Evolutionary conservation across 768 basidiomycete species (phyloP).

Genomic region (Rhodotorula babjevae): DNA sequence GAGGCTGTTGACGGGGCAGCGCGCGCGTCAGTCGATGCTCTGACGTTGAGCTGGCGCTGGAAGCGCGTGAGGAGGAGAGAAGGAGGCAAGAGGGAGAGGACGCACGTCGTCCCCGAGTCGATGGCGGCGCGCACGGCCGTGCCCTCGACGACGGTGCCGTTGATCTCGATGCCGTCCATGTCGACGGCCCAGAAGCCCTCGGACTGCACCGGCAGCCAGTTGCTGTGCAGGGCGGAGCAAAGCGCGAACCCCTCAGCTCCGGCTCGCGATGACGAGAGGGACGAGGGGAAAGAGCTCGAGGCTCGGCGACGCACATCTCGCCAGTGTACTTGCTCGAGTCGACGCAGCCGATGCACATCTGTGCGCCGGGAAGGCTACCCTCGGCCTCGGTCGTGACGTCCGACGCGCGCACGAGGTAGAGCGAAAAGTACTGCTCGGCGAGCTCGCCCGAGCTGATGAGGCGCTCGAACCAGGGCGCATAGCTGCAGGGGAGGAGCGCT

Average conservation of each 20-base stretch:
- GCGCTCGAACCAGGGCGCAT: slow-evolving; percentile 38
- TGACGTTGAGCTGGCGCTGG: too few species aligned
- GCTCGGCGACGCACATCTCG: slow-evolving; percentile 3
- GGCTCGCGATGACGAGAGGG: too few species aligned
- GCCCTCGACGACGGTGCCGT: slow-evolving; percentile 8
- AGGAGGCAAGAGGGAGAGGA: background rate
- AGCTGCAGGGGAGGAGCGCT: background rate
- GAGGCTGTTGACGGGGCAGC: too few species aligned
- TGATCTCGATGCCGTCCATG: slow-evolving; percentile 11
- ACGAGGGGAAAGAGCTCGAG: too few species aligned
- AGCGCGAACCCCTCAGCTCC: too few species aligned
- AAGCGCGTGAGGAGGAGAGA: background rate
- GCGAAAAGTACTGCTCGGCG: slow-evolving; percentile 29
- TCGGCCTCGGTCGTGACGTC: slow-evolving; percentile 6
- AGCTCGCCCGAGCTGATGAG: slow-evolving; percentile 13
- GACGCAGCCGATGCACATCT: slow-evolving; percentile 35
- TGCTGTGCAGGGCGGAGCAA: background rate
- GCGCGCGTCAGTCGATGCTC: too few species aligned
- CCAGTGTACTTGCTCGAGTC: slow-evolving; percentile 34
- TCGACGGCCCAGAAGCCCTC: slow-evolving; percentile 26
- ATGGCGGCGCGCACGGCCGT: slow-evolving; percentile 24
- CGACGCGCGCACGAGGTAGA: slow-evolving; percentile 29
- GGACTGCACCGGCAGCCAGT: slow-evolving; percentile 5
- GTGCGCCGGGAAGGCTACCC: slow-evolving; percentile 15
- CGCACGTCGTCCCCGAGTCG: slow-evolving; percentile 35